phyloP scores from a whole-genome alignment of 2,329 filamentous ascomycete species.

The Trichoderma cornu-damae region DNA sequence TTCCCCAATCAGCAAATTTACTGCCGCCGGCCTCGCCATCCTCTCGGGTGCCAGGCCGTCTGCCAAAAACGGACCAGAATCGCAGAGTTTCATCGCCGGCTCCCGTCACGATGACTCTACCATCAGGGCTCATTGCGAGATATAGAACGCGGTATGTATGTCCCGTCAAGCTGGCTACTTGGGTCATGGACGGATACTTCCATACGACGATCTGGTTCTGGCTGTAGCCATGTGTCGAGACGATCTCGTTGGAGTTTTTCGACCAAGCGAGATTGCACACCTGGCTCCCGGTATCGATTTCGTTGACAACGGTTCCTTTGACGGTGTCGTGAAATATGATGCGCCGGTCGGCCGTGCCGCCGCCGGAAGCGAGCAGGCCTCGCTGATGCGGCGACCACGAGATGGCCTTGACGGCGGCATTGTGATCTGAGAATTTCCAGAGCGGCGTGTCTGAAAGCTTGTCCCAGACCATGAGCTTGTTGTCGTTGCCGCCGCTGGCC shows the following conservation, averaged over 20 bases:
- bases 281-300: slow-evolving; percentile 93
- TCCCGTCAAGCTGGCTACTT: slow-evolving; percentile 89
- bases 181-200: slow-evolving; percentile 98
- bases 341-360: slow-evolving; percentile 88
- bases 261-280: slow-evolving; percentile 99
- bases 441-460: slow-evolving; percentile 87
- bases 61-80: slow-evolving; percentile 95
- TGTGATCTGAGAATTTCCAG: slow-evolving; percentile 92
- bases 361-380: slow-evolving; percentile 88
- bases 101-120: slow-evolving; percentile 87
- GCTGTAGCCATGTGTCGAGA: slow-evolving; percentile 93
- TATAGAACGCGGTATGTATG: slow-evolving; percentile 97
- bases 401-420: slow-evolving; percentile 94
- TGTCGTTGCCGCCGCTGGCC: slow-evolving; percentile 94
- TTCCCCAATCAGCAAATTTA: slow-evolving; percentile 71
- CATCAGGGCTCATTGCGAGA: slow-evolving; percentile 94
- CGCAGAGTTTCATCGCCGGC: slow-evolving; percentile 92
- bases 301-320: slow-evolving; percentile 73
- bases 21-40: slow-evolving; percentile 57
- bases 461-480: slow-evolving; percentile 98
- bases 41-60: slow-evolving; percentile 66
- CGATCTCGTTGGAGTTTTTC: slow-evolving; percentile 95
- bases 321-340: slow-evolving; percentile 98
- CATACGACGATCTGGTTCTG: slow-evolving; percentile 99
- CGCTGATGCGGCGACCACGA: slow-evolving; percentile 96